Evolutionary conservation across 352 stramenopile genomes (phyloP).

Genomic region (Phytopythium helicoides): DNA sequence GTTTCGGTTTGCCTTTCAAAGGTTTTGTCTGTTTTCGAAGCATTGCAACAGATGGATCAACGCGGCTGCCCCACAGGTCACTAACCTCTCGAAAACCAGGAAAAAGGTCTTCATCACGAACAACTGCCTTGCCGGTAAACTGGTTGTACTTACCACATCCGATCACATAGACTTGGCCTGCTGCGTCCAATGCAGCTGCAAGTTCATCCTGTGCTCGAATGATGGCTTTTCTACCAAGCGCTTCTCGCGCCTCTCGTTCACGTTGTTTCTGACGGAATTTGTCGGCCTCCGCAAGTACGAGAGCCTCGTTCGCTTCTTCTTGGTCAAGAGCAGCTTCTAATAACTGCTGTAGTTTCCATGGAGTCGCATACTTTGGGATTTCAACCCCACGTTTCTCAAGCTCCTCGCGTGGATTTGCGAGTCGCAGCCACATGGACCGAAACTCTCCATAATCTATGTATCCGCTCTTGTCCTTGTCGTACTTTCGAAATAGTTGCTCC

Average conservation of each 20-base stretch:
- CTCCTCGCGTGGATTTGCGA: constrained; percentile 80
- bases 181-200: constrained; percentile 83
- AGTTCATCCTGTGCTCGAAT: constrained; percentile 84
- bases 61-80: constrained; percentile 56
- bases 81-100: constrained; percentile 63
- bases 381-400: constrained; percentile 86
- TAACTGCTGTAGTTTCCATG: constrained; percentile 76
- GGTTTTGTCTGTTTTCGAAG: constrained; percentile 1
- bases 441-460: constrained; percentile 95
- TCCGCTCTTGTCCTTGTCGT: constrained; percentile 90
- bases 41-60: constrained; percentile 18
- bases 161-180: constrained; percentile 93
- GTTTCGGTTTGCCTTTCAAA: constrained; percentile 4
- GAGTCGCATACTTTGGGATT: constrained; percentile 85
- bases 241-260: constrained; percentile 51
- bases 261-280: constrained; percentile 74
- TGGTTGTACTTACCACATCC: constrained; percentile 81
- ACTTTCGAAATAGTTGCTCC: constrained; percentile 91
- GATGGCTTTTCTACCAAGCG: constrained; percentile 46
- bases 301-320: constrained; percentile 85
- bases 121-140: constrained; percentile 62
- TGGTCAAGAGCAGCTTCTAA: constrained; percentile 88
- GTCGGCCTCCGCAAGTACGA: constrained; percentile 75
- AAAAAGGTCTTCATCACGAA: constrained; percentile 53
- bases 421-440: constrained; percentile 87